These are phyloP conservation scores for Pyrus betulifolia DNA, from an alignment of 306 rosid genomes.

Conservation along the genomic window DNA sequence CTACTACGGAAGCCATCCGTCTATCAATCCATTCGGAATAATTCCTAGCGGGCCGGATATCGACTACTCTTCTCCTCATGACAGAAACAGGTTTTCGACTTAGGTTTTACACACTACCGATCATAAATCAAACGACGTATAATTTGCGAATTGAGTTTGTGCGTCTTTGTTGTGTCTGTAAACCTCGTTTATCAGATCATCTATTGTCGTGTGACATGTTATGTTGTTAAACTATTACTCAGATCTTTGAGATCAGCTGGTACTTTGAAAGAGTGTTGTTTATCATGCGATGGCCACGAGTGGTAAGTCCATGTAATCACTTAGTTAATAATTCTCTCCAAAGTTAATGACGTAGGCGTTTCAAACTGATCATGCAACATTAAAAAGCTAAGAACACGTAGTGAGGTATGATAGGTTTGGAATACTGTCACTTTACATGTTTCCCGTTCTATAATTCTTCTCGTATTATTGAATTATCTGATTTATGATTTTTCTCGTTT, in stretches of 20 bases:
- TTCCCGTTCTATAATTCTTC: no score
- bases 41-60: conserved; percentile 65
- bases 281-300: no score
- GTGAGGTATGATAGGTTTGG: no score
- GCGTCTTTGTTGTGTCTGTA: neutral
- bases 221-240: neutral
- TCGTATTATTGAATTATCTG: no score
- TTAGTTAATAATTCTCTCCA: no score
- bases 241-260: neutral
- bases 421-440: no score
- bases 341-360: no score
- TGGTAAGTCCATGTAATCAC: no score
- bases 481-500: no score
- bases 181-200: neutral
- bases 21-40: conserved; percentile 76
- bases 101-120: conserved; percentile 18
- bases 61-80: conserved; percentile 64
- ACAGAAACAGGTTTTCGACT: conserved; percentile 57
- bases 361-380: no score
- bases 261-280: neutral
- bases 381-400: no score
- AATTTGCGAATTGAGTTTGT: neutral
- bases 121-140: neutral
- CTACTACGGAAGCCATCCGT: conserved; percentile 83
- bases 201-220: neutral